Conservation (phyloP, 805 yeast species). For the Cyberlindnera mrakii region DNA sequence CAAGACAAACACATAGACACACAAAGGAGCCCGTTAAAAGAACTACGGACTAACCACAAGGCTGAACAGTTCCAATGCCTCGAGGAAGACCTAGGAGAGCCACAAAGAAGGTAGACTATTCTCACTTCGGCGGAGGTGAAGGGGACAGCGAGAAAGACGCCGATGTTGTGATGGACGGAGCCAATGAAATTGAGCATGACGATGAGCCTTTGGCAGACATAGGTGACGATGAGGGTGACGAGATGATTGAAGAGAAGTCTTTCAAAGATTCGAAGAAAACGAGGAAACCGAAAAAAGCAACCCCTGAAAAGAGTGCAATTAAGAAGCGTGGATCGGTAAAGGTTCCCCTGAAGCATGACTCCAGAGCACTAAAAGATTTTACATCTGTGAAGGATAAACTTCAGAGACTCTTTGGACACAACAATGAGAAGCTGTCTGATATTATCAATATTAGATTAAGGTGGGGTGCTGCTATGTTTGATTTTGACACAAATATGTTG, state of each 20-base stretch:
- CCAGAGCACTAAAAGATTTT: constrained; percentile 23
- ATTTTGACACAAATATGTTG: constrained; percentile 30
- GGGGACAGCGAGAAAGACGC: constrained; percentile 5
- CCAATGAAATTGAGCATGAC: constrained; percentile 3
- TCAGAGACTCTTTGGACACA: constrained; percentile 43
- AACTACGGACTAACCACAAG: too few species aligned
- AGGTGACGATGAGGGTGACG: constrained; percentile 5
- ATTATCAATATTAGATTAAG: constrained; percentile 39
- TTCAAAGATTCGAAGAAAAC: neutral
- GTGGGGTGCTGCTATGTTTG: constrained; percentile 46
- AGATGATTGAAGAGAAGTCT: constrained; percentile 1
- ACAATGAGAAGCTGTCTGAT: constrained; percentile 35
- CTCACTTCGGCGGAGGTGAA: constrained; percentile 5
- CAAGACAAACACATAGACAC: too few species aligned
- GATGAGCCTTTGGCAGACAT: neutral
- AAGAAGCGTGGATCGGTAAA: neutral
- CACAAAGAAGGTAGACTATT: constrained; percentile 7
- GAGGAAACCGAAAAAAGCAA: neutral
- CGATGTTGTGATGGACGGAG: constrained; percentile 5
- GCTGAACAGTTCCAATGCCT: neutral
- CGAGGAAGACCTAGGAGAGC: constrained; percentile 6
- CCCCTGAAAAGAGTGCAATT: constrained; percentile 1
- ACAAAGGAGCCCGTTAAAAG: too few species aligned
- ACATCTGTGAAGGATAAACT: constrained; percentile 38
- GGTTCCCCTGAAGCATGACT: constrained; percentile 15